phyloP scores from a whole-genome alignment of 306 rosid genomes.

The Rosa persica region DNA sequence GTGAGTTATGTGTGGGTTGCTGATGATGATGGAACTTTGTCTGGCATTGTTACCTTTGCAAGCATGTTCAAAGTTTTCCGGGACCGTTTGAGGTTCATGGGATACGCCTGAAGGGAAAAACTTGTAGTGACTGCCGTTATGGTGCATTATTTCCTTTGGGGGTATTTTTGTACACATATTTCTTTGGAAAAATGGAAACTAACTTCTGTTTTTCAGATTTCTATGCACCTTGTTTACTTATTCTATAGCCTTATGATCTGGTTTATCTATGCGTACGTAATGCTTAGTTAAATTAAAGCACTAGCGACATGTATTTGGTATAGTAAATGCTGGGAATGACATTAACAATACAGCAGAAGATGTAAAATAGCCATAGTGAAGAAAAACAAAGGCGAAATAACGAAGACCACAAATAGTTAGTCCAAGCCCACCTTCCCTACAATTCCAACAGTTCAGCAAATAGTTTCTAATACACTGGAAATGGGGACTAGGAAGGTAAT shows the following conservation, averaged over 20 bases:
- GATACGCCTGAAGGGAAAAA: constrained; percentile 6
- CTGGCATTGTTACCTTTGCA: constrained; percentile 64
- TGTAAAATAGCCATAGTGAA: too few relatives aligned
- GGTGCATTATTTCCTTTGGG: neutral
- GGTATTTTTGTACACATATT: neutral
- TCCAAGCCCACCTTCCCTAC: neutral
- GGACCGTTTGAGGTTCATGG: constrained; percentile 48
- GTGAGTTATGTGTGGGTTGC: constrained; percentile 83
- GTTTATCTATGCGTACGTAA: neutral
- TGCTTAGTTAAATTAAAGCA: neutral
- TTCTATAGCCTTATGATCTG: neutral
- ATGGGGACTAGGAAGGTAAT: neutral
- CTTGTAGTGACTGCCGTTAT: neutral
- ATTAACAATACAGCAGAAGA: neutral
- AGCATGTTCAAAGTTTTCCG: constrained; percentile 67
- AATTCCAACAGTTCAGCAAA: neutral
- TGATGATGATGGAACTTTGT: constrained; percentile 65
- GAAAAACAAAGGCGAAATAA: neutral
- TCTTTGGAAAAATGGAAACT: neutral
- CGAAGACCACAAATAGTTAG: neutral
- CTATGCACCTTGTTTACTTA: neutral
- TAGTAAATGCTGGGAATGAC: neutral
- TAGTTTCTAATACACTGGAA: neutral
- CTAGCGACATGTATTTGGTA: neutral
- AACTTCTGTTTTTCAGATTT: neutral